Conservation (phyloP, 2,329 filamentous ascomycete genomes). For the Penicillium sp. region DNA sequence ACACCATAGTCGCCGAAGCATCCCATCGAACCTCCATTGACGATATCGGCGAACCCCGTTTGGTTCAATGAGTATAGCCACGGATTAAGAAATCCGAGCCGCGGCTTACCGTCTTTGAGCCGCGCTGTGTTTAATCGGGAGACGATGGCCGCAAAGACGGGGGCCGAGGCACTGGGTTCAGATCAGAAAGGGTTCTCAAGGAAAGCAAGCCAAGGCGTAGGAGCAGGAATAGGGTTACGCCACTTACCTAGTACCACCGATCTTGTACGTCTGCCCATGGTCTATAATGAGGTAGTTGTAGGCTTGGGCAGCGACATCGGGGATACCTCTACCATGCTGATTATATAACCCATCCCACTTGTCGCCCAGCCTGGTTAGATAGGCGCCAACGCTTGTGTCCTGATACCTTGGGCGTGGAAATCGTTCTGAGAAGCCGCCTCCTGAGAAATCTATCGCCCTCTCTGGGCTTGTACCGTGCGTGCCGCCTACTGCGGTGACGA, state of each 20-base stretch:
- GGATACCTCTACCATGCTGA: constrained; percentile 61
- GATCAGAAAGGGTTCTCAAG: not conserved
- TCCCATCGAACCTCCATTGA: constrained; percentile 52
- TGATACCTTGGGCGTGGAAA: constrained; percentile 57
- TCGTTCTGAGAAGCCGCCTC: constrained; percentile 54
- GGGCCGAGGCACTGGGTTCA: constrained; percentile 58
- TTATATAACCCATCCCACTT: constrained; percentile 55
- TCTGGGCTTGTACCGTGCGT: constrained; percentile 61
- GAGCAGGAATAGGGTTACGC: constrained; percentile 5
- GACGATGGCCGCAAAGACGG: constrained; percentile 67
- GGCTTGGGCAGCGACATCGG: constrained; percentile 66
- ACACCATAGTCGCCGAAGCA: constrained; percentile 49
- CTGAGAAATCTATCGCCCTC: constrained; percentile 58
- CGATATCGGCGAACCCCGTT: constrained; percentile 55
- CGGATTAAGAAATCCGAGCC: constrained; percentile 66
- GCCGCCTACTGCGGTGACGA: constrained; percentile 66
- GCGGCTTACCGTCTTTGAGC: constrained; percentile 57
- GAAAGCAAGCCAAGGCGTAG: not conserved
- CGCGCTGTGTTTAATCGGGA: constrained; percentile 68
- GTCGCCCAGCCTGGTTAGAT: constrained; percentile 48
- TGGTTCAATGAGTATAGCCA: constrained; percentile 59
- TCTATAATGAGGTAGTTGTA: constrained; percentile 47
- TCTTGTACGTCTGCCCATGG: constrained; percentile 39
- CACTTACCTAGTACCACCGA: constrained; percentile 54
- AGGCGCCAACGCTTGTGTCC: constrained; percentile 48